Evolutionary conservation across 2,329 filamentous ascomycete genomes (phyloP).

Genomic region (Dactylellina cionopaga): DNA sequence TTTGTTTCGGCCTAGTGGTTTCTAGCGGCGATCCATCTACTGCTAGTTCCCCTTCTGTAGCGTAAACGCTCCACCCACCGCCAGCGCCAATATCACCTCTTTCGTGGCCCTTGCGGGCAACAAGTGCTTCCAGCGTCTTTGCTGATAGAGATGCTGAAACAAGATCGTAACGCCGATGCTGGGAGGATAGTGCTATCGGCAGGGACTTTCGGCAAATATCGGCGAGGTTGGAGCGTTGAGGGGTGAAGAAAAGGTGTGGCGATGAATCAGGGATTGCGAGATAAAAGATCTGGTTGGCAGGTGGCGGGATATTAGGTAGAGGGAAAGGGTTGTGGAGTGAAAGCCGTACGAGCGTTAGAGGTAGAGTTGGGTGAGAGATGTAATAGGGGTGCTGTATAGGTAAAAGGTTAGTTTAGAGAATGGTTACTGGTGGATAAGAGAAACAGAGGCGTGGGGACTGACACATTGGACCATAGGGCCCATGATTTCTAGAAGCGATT

Average conservation of each 20-base stretch:
- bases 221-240: constrained; percentile 67
- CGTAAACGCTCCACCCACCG: constrained; percentile 83
- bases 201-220: constrained; percentile 80
- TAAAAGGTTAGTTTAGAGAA: constrained; percentile 71
- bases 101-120: constrained; percentile 74
- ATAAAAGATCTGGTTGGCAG: constrained; percentile 71
- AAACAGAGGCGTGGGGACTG: not conserved
- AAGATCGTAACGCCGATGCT: constrained; percentile 76
- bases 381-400: constrained; percentile 73
- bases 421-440: constrained; percentile 73
- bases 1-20: constrained; percentile 55
- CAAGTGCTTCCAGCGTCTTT: constrained; percentile 75
- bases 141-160: constrained; percentile 75
- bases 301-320: constrained; percentile 61
- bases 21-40: constrained; percentile 65
- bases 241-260: constrained; percentile 73
- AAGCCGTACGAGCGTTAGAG: constrained; percentile 55
- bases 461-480: constrained; percentile 65
- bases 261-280: constrained; percentile 84
- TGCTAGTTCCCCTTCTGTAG: constrained; percentile 69
- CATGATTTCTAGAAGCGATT: constrained; percentile 75
- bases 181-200: constrained; percentile 81
- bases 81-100: constrained; percentile 75
- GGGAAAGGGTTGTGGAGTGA: constrained; percentile 58
- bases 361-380: constrained; percentile 68